Conservation (phyloP, 768 basidiomycete genomes). For the Daedalea quercina region DNA sequence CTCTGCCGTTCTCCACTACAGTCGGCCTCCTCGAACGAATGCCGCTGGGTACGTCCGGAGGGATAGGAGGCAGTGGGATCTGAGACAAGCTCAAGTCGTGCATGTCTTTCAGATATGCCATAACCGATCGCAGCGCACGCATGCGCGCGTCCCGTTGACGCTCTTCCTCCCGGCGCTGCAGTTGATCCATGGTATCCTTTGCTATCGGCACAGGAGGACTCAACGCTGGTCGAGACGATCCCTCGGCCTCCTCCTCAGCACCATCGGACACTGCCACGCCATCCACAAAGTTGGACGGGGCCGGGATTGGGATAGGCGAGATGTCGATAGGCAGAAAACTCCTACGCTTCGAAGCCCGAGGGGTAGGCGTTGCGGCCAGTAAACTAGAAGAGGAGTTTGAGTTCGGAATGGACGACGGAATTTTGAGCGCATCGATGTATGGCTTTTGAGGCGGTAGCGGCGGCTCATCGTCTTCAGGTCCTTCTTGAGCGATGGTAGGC, state of each 20-base stretch:
- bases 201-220: slow-evolving; percentile 41
- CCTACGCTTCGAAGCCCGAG: slow-evolving; percentile 62
- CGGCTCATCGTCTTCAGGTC: slow-evolving; percentile 8
- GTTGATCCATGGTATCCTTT: slow-evolving; percentile 38
- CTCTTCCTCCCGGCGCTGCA: slow-evolving; percentile 62
- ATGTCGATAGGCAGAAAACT: slow-evolving; percentile 87
- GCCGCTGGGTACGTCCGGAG: slow-evolving; percentile 2
- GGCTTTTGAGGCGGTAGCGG: slow-evolving; percentile 12
- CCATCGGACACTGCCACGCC: slow-evolving; percentile 38
- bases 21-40: slow-evolving; percentile 63
- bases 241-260: slow-evolving; percentile 25
- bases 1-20: slow-evolving; percentile 48
- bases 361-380: slow-evolving; percentile 38
- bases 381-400: slow-evolving; percentile 19
- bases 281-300: slow-evolving; percentile 54
- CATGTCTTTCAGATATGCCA: slow-evolving; percentile 96
- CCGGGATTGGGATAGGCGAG: slow-evolving; percentile 59
- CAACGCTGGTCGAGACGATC: slow-evolving; percentile 15
- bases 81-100: slow-evolving; percentile 80
- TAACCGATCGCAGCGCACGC: slow-evolving; percentile 81
- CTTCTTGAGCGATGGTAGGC: slow-evolving; percentile 7
- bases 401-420: slow-evolving; percentile 8
- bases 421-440: slow-evolving; percentile 16
- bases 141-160: slow-evolving; percentile 64
- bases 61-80: slow-evolving; percentile 21